phyloP scores from a whole-genome alignment of 139 green algal genomes.

The Chlorella sp. region DNA sequence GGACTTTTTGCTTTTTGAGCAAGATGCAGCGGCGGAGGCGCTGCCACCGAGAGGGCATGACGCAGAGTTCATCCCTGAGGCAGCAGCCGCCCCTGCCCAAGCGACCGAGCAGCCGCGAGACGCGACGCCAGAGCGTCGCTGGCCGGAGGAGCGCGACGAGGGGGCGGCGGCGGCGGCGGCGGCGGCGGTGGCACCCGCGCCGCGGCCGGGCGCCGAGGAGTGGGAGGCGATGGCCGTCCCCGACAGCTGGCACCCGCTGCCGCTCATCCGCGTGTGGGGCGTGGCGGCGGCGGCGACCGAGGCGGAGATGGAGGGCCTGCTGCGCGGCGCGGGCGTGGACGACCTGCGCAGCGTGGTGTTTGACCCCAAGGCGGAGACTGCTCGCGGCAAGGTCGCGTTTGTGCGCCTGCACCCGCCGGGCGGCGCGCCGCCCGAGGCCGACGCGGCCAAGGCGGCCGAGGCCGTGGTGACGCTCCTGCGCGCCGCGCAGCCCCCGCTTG shows the following conservation, averaged over 20 bases:
- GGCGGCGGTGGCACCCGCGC: too few relatives aligned
- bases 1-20: too few relatives aligned
- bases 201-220: conserved; percentile 55
- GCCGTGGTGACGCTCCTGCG: conserved; percentile 39
- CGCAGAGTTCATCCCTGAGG: too few relatives aligned
- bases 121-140: too few relatives aligned
- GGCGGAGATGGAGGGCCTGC: conserved; percentile 37
- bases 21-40: background rate
- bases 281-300: conserved; percentile 37
- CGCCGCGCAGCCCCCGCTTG: conserved; percentile 23
- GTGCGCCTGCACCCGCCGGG: conserved; percentile 45
- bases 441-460: conserved; percentile 40
- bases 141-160: too few relatives aligned
- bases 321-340: conserved; percentile 13
- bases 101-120: too few relatives aligned
- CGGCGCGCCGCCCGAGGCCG: conserved; percentile 1
- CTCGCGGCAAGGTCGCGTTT: conserved; percentile 25
- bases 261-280: conserved; percentile 48
- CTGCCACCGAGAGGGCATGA: background rate
- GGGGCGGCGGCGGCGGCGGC: too few relatives aligned
- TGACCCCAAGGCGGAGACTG: conserved; percentile 33
- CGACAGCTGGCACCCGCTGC: conserved; percentile 45
- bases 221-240: conserved; percentile 62
- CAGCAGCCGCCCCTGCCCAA: background rate
- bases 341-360: conserved; percentile 45